Conservation (phyloP, 2,329 filamentous ascomycete genomes). For the Apiospora saccharicola region DNA sequence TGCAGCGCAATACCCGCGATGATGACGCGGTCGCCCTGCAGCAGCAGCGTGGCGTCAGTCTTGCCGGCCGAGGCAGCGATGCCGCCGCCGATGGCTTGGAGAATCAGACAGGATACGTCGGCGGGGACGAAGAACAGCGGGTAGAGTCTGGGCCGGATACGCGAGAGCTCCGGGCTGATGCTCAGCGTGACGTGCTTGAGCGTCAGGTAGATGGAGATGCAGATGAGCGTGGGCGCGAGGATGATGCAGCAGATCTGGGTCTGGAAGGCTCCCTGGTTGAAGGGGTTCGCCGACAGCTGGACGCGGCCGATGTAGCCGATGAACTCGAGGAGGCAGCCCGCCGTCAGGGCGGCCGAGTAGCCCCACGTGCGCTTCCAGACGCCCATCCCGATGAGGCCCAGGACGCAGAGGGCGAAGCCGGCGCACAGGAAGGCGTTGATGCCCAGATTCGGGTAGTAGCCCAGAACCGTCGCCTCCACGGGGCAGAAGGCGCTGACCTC, state of each 20-base stretch:
- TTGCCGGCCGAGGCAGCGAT: conserved; percentile 59
- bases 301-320: conserved; percentile 62
- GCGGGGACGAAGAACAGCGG: conserved; percentile 66
- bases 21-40: conserved; percentile 58
- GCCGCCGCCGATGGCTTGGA: conserved; percentile 65
- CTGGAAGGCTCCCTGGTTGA: conserved; percentile 61
- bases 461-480: conserved; percentile 60
- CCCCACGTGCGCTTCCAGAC: conserved; percentile 62
- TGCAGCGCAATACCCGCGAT: conserved; percentile 63
- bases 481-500: conserved; percentile 54
- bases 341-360: conserved; percentile 56
- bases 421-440: conserved; percentile 62
- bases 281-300: conserved; percentile 61
- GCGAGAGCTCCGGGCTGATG: conserved; percentile 58
- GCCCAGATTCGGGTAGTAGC: conserved; percentile 64
- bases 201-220: conserved; percentile 69
- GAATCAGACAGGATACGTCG: conserved; percentile 64
- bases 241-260: conserved; percentile 67
- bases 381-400: conserved; percentile 53
- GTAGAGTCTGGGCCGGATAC: conserved; percentile 58
- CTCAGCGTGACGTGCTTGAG: conserved; percentile 65
- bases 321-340: conserved; percentile 59
- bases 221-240: conserved; percentile 66
- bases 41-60: conserved; percentile 48
- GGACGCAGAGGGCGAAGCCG: conserved; percentile 53